phyloP scores from a whole-genome alignment of 495 filamentous ascomycete species.

The Rhypophila decipiens region DNA sequence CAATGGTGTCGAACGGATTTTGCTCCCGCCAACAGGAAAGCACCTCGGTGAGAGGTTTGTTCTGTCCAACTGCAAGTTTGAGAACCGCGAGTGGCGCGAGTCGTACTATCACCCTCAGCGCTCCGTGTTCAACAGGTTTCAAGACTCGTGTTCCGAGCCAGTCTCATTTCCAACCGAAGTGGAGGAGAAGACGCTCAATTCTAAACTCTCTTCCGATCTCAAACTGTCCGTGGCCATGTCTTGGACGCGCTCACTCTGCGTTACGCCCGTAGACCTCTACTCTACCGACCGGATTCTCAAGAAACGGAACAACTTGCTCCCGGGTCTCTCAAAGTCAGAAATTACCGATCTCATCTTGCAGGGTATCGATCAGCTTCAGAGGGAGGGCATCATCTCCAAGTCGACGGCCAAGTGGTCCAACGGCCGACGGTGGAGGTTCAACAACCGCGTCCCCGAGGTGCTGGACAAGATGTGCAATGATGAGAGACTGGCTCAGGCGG shows the following conservation, averaged over 20 bases:
- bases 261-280: constrained; percentile 29
- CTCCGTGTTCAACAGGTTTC: constrained; percentile 40
- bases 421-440: constrained; percentile 52
- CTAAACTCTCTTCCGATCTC: not conserved
- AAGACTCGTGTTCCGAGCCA: constrained; percentile 32
- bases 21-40: constrained; percentile 31
- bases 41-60: constrained; percentile 24
- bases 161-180: constrained; percentile 17
- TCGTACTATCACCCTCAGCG: constrained; percentile 33
- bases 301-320: constrained; percentile 30
- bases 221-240: constrained; percentile 23
- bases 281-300: constrained; percentile 27
- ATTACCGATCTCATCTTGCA: constrained; percentile 41
- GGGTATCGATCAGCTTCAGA: constrained; percentile 52
- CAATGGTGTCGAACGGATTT: constrained; percentile 26
- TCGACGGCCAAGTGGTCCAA: constrained; percentile 49
- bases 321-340: constrained; percentile 24
- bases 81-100: constrained; percentile 42
- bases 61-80: constrained; percentile 23
- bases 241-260: constrained; percentile 27
- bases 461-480: constrained; percentile 43
- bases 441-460: constrained; percentile 46
- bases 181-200: not conserved
- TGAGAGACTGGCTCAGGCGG: constrained; percentile 46
- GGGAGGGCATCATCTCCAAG: constrained; percentile 53